A percentile compares a stretch with the other conserved stretches of the same genome.
Conservation (phyloP, 805 yeast genomes). For the Lipomyces yamadae region DNA sequence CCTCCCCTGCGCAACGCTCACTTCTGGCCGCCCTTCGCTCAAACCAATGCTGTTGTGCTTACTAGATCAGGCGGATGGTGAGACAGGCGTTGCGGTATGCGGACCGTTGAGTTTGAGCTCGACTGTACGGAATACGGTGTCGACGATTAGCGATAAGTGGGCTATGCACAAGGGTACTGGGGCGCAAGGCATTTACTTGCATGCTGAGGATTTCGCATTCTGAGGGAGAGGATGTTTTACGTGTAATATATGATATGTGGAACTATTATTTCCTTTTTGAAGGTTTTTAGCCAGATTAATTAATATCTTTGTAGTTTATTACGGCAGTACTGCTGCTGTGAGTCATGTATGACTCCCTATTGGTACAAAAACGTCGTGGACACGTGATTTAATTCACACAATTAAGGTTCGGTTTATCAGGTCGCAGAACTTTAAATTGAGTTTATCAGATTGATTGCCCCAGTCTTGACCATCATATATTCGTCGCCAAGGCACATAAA, state of each 20-base stretch:
- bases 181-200: constrained; percentile 36
- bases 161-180: constrained; percentile 37
- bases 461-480: constrained; percentile 23
- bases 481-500: constrained; percentile 20
- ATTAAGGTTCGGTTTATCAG: too few species aligned
- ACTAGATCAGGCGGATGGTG: constrained; percentile 28
- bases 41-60: constrained; percentile 10
- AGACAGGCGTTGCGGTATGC: constrained; percentile 34
- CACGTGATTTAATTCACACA: too few species aligned
- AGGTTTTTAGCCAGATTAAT: too few species aligned
- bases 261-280: too few species aligned
- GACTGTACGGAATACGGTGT: constrained; percentile 18
- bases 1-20: not conserved
- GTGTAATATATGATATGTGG: too few species aligned
- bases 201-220: constrained; percentile 17
- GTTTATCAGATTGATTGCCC: too few species aligned
- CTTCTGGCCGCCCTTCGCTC: constrained; percentile 17
- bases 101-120: constrained; percentile 24
- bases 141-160: constrained; percentile 25
- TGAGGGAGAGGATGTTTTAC: too few species aligned
- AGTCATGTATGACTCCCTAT: too few species aligned
- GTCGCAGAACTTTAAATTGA: too few species aligned
- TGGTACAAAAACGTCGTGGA: too few species aligned
- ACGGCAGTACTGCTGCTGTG: too few species aligned
- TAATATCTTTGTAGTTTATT: too few species aligned